Conservation (phyloP, 352 stramenopile species). For the Aphanomyces euteiches region DNA sequence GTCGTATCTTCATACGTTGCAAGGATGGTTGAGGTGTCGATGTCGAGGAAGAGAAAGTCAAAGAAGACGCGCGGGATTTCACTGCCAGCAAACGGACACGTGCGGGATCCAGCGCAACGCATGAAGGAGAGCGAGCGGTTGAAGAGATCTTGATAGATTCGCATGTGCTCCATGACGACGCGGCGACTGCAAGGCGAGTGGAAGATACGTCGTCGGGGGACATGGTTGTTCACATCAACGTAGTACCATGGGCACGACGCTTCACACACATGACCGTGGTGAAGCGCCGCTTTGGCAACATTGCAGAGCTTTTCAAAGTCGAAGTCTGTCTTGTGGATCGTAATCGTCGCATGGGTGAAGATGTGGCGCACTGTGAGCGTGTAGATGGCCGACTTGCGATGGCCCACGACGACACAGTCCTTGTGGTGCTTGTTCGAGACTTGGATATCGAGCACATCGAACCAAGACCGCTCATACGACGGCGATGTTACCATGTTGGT, state of each 20-base stretch:
- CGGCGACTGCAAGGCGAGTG: neutral
- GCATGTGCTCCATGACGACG: neutral
- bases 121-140: neutral
- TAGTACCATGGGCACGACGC: conserved; percentile 46
- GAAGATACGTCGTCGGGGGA: neutral
- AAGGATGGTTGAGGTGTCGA: neutral
- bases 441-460: neutral
- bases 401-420: neutral
- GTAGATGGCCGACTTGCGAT: conserved; percentile 32
- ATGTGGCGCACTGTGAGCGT: conserved; percentile 43
- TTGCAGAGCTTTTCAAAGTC: conserved; percentile 47
- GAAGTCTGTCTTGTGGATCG: conserved; percentile 45
- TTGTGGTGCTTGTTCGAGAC: neutral
- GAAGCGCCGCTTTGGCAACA: conserved; percentile 37
- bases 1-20: neutral
- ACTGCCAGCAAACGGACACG: neutral
- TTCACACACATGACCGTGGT: conserved; percentile 54
- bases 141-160: conserved; percentile 20
- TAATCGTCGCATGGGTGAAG: conserved; percentile 35
- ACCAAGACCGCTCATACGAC: neutral
- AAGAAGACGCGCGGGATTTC: conserved; percentile 2
- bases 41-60: neutral
- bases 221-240: conserved; percentile 9
- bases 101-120: neutral
- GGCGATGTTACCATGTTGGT: neutral